Evolutionary conservation across 768 basidiomycete genomes (phyloP).

Genomic region (Glaciozyma martinii): DNA sequence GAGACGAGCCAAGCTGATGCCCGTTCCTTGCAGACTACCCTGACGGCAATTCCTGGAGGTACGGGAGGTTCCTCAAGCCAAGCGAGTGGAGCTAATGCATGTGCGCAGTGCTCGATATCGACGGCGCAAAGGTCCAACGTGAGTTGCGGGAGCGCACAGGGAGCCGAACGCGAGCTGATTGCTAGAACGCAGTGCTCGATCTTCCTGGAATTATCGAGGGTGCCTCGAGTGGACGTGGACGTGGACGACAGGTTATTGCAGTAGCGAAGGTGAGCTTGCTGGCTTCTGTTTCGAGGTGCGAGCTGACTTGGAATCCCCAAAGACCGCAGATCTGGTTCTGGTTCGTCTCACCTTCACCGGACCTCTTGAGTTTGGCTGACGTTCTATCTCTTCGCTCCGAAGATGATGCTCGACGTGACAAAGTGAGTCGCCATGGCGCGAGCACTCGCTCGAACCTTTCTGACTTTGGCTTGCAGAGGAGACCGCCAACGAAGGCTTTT

Average conservation of each 20-base stretch:
- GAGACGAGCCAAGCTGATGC: constrained; percentile 28
- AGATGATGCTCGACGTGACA: constrained; percentile 81
- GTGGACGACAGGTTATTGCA: constrained; percentile 92
- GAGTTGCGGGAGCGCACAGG: background rate
- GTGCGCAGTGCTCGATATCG: constrained; percentile 64
- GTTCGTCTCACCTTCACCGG: background rate
- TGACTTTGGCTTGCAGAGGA: constrained; percentile 31
- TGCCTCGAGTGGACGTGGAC: constrained; percentile 57
- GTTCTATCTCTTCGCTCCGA: too few species aligned
- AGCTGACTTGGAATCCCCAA: constrained; percentile 43
- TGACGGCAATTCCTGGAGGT: constrained; percentile 76
- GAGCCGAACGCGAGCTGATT: background rate
- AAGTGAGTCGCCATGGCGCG: constrained; percentile 49
- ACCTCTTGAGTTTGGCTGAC: background rate
- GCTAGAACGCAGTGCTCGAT: constrained; percentile 28
- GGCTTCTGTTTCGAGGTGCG: too few species aligned
- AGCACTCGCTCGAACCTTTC: background rate
- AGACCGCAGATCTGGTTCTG: constrained; percentile 86
- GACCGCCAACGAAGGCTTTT: constrained; percentile 80
- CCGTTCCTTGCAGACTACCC: constrained; percentile 40
- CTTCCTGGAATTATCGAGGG: constrained; percentile 39
- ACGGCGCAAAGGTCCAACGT: constrained; percentile 80
- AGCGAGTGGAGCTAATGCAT: too few species aligned
- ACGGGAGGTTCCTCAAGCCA: background rate
- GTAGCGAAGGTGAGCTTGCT: constrained; percentile 39